Evolutionary conservation across 306 rosid genomes (phyloP), one percentile per base, ranked within the genome.

Genomic region (Senna siamea): DNA sequence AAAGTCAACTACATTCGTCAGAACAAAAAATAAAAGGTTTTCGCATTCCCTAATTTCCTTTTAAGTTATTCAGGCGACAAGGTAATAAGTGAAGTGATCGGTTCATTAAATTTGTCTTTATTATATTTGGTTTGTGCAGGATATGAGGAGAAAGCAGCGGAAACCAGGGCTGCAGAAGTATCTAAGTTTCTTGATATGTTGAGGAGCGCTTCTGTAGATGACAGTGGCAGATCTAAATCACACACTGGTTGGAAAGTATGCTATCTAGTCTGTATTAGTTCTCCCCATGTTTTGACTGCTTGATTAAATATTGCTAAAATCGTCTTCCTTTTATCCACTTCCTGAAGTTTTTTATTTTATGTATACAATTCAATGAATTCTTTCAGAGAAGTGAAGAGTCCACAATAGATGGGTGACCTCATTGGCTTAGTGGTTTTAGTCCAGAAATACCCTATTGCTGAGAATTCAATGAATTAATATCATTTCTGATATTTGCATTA

Each of bases 191-290:
- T 95, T 76, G 90, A 88, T 70, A 90, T 95, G 97, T 60, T 92
- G 85, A 90, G 98, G 82, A 94, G 92, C 74, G 83, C 79, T 80
- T 92, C 93, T 37, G 59, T 7, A 32, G 72, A 78, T 68, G 76
- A 71, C 43, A 80, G 68, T 14, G 76, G 30, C 62, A 80, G 76
- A 41, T 70, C 75, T 30, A 85, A 76, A 44, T 77, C 71, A n/a
- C 87, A 44, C 38, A 57, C 87, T 9, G 96, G 90, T 76, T 95
- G 99, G 99, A 95, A 90, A 86, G 99, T 95, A 86, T 6, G 92
- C 14, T 74, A 70, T 76, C 30, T 66, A 74, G 62, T 75, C 59
- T 72, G 73, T 62, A 6, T n/a, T 70, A 38, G 23, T 19, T 40
- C 72, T 73, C 44, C 64, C 56, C 74, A 18, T 41, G 40, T 68